A percentile compares a stretch with the other conserved stretches of the same genome.
These are phyloP conservation scores for Aspergillus asperescens DNA, from an alignment of 495 filamentous ascomycete genomes.

Conservation along the genomic window DNA sequence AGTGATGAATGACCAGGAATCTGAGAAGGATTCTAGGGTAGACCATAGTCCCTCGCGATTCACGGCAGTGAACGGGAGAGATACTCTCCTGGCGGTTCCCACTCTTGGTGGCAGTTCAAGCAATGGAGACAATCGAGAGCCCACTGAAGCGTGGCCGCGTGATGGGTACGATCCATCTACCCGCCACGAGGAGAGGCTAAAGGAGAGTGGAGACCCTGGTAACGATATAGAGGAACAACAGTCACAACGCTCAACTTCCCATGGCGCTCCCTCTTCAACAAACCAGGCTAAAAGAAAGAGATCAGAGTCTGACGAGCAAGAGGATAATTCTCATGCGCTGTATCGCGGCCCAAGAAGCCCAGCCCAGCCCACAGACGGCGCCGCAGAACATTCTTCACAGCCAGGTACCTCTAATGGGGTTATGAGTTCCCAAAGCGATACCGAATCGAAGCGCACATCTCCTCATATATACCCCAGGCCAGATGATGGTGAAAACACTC, in stretches of 20 bases:
- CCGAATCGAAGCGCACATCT: constrained; percentile 21
- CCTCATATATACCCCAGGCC: constrained; percentile 24
- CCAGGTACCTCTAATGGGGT: constrained; percentile 12
- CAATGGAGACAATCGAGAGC: constrained; percentile 23
- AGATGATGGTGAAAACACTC: constrained; percentile 30
- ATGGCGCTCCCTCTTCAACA: constrained; percentile 16
- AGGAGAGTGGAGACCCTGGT: constrained; percentile 11
- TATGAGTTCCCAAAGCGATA: constrained; percentile 10
- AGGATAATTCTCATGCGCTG: constrained; percentile 12
- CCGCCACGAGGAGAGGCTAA: constrained; percentile 20
- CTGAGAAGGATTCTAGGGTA: constrained; percentile 36
- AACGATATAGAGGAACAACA: constrained; percentile 24
- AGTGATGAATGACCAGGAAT: constrained; percentile 35
- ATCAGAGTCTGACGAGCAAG: constrained; percentile 34
- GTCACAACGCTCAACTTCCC: constrained; percentile 27
- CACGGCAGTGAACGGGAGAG: constrained; percentile 50
- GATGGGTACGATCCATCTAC: constrained; percentile 13
- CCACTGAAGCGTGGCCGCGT: constrained; percentile 17
- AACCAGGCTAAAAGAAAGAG: constrained; percentile 39
- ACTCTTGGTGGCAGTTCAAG: constrained; percentile 15
- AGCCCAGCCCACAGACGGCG: constrained; percentile 13
- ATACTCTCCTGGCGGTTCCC: constrained; percentile 14
- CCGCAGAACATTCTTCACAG: constrained; percentile 11
- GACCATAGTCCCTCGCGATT: constrained; percentile 49
- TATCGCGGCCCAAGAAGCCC: constrained; percentile 22